A percentile compares a stretch with the other conserved stretches of the same genome.
phyloP scores from a whole-genome alignment of 2,329 filamentous ascomycete species.

The Cercospora zeina region DNA sequence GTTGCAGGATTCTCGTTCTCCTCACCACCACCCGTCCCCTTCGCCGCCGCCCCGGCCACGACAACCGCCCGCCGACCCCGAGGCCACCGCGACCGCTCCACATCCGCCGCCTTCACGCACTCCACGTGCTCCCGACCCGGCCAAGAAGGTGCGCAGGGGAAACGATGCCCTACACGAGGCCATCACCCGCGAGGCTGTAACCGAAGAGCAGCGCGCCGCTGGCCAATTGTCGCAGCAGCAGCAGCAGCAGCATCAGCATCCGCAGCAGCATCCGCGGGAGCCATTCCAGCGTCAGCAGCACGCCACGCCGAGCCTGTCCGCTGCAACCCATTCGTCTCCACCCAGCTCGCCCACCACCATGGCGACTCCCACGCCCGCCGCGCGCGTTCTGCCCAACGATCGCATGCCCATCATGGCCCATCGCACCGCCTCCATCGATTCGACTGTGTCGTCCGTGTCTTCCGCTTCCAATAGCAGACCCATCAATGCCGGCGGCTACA shows the following conservation, averaged over 20 bases:
- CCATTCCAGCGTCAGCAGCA: slow-evolving; percentile 9
- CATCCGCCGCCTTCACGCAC: slow-evolving; percentile 3
- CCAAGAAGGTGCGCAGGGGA: slow-evolving; percentile 27
- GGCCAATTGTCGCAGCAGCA: slow-evolving; percentile 10
- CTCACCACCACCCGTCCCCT: background rate
- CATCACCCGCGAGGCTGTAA: slow-evolving; percentile 29
- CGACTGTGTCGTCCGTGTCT: slow-evolving; percentile 70
- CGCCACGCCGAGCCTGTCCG: slow-evolving; percentile 18
- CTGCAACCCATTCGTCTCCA: slow-evolving; percentile 32
- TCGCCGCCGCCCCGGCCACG: background rate
- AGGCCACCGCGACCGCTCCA: slow-evolving; percentile 1
- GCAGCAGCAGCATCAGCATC: background rate
- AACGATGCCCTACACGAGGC: slow-evolving; percentile 31
- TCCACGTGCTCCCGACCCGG: slow-evolving; percentile 30
- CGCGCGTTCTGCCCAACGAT: slow-evolving; percentile 9
- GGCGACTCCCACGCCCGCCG: slow-evolving; percentile 15
- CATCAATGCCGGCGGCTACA: slow-evolving; percentile 42
- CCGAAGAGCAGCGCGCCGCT: slow-evolving; percentile 21
- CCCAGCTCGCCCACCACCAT: slow-evolving; percentile 27
- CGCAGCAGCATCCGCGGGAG: background rate
- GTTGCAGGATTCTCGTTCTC: background rate
- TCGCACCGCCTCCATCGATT: slow-evolving; percentile 86
- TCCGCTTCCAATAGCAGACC: slow-evolving; percentile 37
- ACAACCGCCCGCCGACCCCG: background rate
- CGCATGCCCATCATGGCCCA: slow-evolving; percentile 39